These are phyloP conservation scores for Epichloe glyceriae DNA, from an alignment of 2,329 filamentous ascomycete genomes.

Conservation along the genomic window DNA sequence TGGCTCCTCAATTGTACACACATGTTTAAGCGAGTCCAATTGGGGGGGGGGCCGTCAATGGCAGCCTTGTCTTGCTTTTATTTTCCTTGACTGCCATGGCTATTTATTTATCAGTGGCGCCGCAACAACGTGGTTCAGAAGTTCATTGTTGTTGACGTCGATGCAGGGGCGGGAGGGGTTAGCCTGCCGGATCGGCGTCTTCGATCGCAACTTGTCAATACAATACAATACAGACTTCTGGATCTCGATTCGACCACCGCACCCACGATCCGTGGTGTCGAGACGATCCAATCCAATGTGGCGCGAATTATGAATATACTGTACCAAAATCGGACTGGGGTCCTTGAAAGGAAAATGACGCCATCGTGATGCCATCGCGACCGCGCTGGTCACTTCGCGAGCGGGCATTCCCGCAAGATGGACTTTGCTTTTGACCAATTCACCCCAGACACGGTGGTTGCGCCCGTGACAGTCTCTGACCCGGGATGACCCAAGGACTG, in stretches of 20 bases:
- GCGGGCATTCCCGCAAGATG: slow-evolving; percentile 9
- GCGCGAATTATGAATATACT: background rate
- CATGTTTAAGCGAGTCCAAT: slow-evolving; percentile 5
- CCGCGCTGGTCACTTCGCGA: background rate
- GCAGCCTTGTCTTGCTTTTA: slow-evolving; percentile 1
- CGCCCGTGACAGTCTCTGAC: slow-evolving; percentile 6
- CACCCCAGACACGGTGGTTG: slow-evolving; percentile 16
- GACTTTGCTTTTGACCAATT: slow-evolving; percentile 18
- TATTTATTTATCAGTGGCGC: background rate
- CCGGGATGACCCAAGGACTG: slow-evolving; percentile 39
- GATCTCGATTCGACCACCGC: too few species aligned
- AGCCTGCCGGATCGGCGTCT: too few species aligned
- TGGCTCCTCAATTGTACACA: slow-evolving; percentile 4
- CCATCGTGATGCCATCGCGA: background rate
- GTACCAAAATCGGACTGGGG: too few species aligned
- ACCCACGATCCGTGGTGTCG: background rate
- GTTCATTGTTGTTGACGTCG: too few species aligned
- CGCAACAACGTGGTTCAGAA: background rate
- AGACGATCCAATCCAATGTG: background rate
- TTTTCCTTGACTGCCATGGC: background rate
- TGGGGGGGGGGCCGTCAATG: background rate
- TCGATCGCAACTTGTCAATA: too few species aligned
- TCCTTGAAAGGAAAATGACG: too few species aligned
- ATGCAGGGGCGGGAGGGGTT: too few species aligned
- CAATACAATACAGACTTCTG: too few species aligned